Percentiles rank a stretch among this genome's conserved stretches.
Evolutionary conservation across 495 filamentous ascomycete genomes (phyloP).

Genomic region (Hapsidospora chrysogenum): DNA sequence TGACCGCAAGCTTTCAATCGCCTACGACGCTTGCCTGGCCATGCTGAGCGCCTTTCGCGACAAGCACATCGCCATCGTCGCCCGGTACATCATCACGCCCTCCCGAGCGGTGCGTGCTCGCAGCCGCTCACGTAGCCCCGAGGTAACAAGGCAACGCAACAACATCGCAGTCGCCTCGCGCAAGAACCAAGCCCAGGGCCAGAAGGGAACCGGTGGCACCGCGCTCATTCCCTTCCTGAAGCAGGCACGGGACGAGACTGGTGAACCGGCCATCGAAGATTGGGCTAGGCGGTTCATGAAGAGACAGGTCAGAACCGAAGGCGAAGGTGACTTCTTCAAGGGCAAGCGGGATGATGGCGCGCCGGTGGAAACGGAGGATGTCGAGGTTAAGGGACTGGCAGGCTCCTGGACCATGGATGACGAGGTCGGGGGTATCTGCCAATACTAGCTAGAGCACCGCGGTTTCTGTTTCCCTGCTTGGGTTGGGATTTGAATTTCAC

Average conservation of each 20-base stretch:
- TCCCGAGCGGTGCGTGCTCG: conserved; percentile 30
- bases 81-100: conserved; percentile 81
- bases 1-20: conserved; percentile 50
- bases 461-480: too few species aligned
- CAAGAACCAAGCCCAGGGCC: conserved; percentile 9
- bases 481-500: too few species aligned
- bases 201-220: conserved; percentile 78
- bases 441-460: too few species aligned
- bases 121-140: conserved; percentile 26
- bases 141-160: conserved; percentile 23
- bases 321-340: conserved; percentile 36
- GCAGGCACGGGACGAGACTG: conserved; percentile 89
- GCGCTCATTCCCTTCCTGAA: conserved; percentile 87
- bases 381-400: conserved; percentile 62
- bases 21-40: conserved; percentile 80
- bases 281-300: conserved; percentile 67
- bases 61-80: conserved; percentile 92
- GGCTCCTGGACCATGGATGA: conserved; percentile 79
- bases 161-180: conserved; percentile 51
- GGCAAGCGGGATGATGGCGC: conserved; percentile 35
- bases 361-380: conserved; percentile 33
- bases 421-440: conserved; percentile 41
- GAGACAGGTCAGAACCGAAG: conserved; percentile 23
- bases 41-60: conserved; percentile 84
- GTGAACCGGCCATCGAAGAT: conserved; percentile 72